phyloP scores from a whole-genome alignment of 345 rosid species.

The Combretum micranthum region DNA sequence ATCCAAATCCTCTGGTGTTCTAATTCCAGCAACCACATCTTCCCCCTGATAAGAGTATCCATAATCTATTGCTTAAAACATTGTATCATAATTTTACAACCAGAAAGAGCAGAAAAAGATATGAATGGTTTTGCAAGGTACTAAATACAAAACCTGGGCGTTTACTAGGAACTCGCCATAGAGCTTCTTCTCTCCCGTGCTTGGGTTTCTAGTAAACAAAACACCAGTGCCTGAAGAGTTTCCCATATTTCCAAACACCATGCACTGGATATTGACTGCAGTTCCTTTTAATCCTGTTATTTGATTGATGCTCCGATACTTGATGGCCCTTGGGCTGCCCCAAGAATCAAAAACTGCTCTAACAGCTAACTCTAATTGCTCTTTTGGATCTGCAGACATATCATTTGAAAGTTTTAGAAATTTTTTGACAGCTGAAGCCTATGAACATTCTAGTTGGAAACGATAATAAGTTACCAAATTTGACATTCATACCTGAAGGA shows the following conservation, averaged over 20 bases:
- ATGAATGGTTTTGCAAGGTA: too few species aligned
- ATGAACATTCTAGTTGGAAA: too few species aligned
- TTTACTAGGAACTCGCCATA: slow-evolving; percentile 88
- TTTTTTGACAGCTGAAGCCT: too few species aligned
- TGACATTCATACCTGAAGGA: slow-evolving; percentile 63
- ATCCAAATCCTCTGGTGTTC: slow-evolving; percentile 82
- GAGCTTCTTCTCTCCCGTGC: slow-evolving; percentile 84
- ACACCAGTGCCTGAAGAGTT: slow-evolving; percentile 93
- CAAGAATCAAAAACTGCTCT: slow-evolving; percentile 88
- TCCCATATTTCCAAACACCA: slow-evolving; percentile 98
- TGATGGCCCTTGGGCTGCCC: slow-evolving; percentile 83
- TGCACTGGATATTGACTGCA: slow-evolving; percentile 87
- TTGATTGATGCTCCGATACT: slow-evolving; percentile 85
- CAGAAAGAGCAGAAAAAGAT: not conserved
- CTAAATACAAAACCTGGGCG: slow-evolving; percentile 58
- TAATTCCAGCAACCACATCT: slow-evolving; percentile 93
- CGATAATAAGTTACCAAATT: too few species aligned
- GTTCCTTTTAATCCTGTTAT: slow-evolving; percentile 84
- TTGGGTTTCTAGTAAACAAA: slow-evolving; percentile 89
- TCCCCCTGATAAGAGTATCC: slow-evolving; percentile 50
- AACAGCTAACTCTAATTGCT: slow-evolving; percentile 58
- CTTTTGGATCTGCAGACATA: slow-evolving; percentile 49
- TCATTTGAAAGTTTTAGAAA: too few species aligned
- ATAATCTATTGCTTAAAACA: slow-evolving; percentile 6
- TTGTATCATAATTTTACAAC: not conserved